A percentile compares a stretch with the other conserved stretches of the same genome.
Evolutionary conservation across 495 filamentous ascomycete genomes (phyloP).

Genomic region (Tuber magnatum): DNA sequence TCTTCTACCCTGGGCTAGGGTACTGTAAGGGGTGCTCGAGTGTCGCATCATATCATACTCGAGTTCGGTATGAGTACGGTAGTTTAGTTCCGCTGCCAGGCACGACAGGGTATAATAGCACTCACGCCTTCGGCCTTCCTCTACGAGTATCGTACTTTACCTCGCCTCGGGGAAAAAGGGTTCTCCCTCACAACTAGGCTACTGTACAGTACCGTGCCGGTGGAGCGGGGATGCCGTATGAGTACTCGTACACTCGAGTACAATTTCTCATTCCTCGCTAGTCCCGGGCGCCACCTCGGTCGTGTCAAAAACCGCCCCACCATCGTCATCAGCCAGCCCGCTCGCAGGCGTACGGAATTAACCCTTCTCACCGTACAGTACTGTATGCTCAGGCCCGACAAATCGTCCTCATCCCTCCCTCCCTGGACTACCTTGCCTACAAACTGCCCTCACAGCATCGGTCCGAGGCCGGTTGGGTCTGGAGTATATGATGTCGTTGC

Average conservation of each 20-base stretch:
- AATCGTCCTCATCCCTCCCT: too few relatives aligned
- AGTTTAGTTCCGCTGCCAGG: neutral
- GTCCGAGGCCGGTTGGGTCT: neutral
- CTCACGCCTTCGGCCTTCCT: neutral
- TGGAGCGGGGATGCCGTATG: too few relatives aligned
- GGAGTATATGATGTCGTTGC: neutral
- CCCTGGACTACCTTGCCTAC: too few relatives aligned
- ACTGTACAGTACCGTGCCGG: too few relatives aligned
- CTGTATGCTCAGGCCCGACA: neutral
- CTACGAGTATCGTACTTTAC: neutral
- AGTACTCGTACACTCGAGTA: too few relatives aligned
- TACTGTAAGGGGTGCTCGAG: too few relatives aligned
- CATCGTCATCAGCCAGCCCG: neutral
- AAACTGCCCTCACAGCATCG: neutral
- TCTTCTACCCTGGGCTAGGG: too few relatives aligned
- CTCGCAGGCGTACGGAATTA: neutral
- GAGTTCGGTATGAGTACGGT: too few relatives aligned
- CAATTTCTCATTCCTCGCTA: neutral
- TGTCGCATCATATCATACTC: too few relatives aligned
- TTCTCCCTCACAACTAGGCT: neutral
- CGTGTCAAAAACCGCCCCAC: neutral
- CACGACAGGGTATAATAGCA: neutral
- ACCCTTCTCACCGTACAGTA: neutral
- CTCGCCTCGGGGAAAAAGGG: neutral
- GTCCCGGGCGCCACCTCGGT: neutral